Percentiles rank a stretch among this genome's conserved stretches.
Conservation (phyloP, 2,329 filamentous ascomycete species). For the Byssochlamys sp. region DNA sequence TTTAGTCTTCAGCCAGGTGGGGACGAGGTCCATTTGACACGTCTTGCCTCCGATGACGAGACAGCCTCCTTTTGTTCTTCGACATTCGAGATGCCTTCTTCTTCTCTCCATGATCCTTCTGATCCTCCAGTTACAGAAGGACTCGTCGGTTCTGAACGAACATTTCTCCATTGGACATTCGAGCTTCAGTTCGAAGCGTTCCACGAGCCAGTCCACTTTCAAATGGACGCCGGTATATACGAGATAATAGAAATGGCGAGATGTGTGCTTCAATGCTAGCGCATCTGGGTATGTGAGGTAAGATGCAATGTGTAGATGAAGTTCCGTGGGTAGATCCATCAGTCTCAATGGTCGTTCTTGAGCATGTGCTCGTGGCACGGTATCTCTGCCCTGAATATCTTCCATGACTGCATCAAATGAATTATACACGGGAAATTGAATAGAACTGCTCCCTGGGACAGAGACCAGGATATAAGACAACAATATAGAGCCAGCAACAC, state of each 20-base stretch:
- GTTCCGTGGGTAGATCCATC: conserved; percentile 52
- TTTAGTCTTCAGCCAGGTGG: conserved; percentile 19
- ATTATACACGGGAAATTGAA: neutral
- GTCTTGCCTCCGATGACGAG: conserved; percentile 28
- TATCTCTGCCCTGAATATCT: neutral
- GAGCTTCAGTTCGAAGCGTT: conserved; percentile 53
- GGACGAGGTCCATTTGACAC: conserved; percentile 21
- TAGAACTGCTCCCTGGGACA: neutral
- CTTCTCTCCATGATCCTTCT: conserved; percentile 33
- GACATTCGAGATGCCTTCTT: conserved; percentile 33
- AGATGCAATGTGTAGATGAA: conserved; percentile 54
- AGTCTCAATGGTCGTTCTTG: conserved; percentile 21
- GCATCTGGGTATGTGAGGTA: conserved; percentile 61
- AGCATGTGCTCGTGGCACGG: neutral
- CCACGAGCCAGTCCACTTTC: conserved; percentile 61
- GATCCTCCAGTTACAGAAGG: conserved; percentile 34
- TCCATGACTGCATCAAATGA: neutral
- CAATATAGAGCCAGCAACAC: neutral
- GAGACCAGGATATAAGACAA: neutral
- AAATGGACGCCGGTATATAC: conserved; percentile 57
- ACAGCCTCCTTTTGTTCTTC: conserved; percentile 21
- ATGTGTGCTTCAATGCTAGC: conserved; percentile 59
- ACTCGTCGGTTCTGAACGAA: conserved; percentile 32
- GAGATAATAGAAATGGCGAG: conserved; percentile 52
- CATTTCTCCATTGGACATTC: conserved; percentile 52